phyloP scores from a whole-genome alignment of 163 green algal species.

The Volvox carteri region DNA sequence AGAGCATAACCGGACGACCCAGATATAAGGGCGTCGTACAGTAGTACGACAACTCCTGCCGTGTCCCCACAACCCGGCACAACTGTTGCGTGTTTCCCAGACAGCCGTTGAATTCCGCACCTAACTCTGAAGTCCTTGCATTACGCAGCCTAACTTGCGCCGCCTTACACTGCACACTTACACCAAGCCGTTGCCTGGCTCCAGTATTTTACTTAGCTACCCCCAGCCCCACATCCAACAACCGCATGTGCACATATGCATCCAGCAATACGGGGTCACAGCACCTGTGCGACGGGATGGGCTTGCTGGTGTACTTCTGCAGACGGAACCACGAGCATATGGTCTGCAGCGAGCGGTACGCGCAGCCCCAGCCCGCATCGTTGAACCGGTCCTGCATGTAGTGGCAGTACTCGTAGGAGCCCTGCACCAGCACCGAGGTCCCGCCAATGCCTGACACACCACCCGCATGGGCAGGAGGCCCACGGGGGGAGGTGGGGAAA shows the following conservation, averaged over 20 bases:
- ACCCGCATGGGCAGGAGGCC: too few relatives aligned
- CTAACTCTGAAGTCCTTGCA: too few relatives aligned
- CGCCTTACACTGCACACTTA: too few relatives aligned
- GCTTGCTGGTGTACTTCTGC: conserved; percentile 85
- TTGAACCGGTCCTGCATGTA: conserved; percentile 92
- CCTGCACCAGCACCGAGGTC: conserved; percentile 71
- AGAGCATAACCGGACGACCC: too few relatives aligned
- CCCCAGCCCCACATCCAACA: background rate
- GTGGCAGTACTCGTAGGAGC: conserved; percentile 92
- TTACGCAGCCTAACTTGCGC: too few relatives aligned
- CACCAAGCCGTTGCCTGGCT: background rate
- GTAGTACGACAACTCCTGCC: too few relatives aligned
- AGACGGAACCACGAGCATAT: conserved; percentile 91
- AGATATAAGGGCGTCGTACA: too few relatives aligned
- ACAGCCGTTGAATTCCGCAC: too few relatives aligned
- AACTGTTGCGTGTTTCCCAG: too few relatives aligned
- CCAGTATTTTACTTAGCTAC: background rate
- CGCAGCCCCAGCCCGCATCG: conserved; percentile 95
- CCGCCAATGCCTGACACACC: conserved; percentile 62
- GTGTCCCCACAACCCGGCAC: too few relatives aligned
- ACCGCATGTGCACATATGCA: background rate
- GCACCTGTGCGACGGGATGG: conserved; percentile 81
- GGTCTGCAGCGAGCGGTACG: conserved; percentile 96
- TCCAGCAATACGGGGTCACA: background rate
- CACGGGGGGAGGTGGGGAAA: too few relatives aligned